Evolutionary conservation across 768 basidiomycete species (phyloP), one percentile per base, ranked within the genome.

Genomic region (Kwoniella heveanensis): DNA sequence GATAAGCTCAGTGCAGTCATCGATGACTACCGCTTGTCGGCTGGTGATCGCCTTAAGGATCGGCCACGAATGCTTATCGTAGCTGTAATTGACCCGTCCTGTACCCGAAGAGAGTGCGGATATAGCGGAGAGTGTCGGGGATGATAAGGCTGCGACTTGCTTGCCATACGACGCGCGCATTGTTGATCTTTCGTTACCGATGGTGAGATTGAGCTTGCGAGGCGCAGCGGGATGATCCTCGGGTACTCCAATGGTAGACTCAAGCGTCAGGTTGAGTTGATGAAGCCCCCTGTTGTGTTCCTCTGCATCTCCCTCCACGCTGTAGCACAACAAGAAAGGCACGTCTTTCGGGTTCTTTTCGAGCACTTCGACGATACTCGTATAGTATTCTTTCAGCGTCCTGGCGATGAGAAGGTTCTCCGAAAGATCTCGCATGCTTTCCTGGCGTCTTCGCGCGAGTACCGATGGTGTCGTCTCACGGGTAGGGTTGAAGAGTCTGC

Each of bases 291-390:
- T 25, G 19, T 21, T 9, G n/a, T n/a, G n/a, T 57, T 56, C 51
- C 13, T 17, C 25, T n/a, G 32, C 13, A 17, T 49, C 57, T 7
- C 52, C 55, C 9, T 59, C 48, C 2, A 66, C 62, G 48, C 62
- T 68, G 47, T 68, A 72, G 39, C 57, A 55, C 32, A 69, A 29
- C 46, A 69, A 17, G 57, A 69, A 72, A 6, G 71, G 71, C 22
- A 67, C 63, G 37, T 72, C 71, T 26, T 59, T 60, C 0, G 68
- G 39, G 39, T 65, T 63, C 25, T 27, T 25, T 21, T 64, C 65
- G 1, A 69, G 24, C 1, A 68, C 65, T 19, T 67, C 68, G 7
- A 25, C 39, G 24, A 72, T 49, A 4, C 58, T 63, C 22, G 50
- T 46, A 50, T 47, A 67, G 44, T 27, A 67, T 17, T 69, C 66